These are phyloP conservation scores for Fagopyrum homotropicum DNA, from an alignment of 148 eudicot genomes.

Conservation along the genomic window DNA sequence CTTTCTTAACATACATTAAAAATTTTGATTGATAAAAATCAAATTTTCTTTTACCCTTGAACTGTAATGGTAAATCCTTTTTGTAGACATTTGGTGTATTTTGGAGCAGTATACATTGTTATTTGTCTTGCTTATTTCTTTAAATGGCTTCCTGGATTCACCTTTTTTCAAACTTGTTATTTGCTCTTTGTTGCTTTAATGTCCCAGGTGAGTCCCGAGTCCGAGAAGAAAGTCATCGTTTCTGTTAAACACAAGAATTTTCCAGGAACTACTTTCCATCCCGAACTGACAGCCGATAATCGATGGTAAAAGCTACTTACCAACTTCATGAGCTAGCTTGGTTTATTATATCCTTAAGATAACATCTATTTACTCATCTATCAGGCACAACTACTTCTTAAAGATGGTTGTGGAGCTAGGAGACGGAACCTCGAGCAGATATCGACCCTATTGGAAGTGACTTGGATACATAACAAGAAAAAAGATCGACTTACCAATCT, in stretches of 20 bases:
- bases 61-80: not conserved
- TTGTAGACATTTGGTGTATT: not conserved
- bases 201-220: constrained; percentile 38
- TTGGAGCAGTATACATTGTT: not conserved
- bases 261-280: constrained; percentile 92
- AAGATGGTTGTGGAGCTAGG: constrained; percentile 55
- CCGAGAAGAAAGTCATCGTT: constrained; percentile 68
- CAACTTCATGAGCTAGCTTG: not conserved
- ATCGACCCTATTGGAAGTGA: not conserved
- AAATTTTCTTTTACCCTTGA: not conserved
- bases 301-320: constrained; percentile 48
- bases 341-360: not conserved
- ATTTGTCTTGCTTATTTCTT: not conserved
- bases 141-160: not conserved
- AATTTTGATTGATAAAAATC: not conserved
- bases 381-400: constrained; percentile 86
- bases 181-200: not conserved
- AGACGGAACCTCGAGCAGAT: constrained; percentile 26
- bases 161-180: not conserved
- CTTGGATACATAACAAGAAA: constrained; percentile 1
- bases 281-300: constrained; percentile 83
- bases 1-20: too few relatives aligned
- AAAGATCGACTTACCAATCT: constrained; percentile 14
- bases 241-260: constrained; percentile 85
- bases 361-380: not conserved